Evolutionary conservation across 208 protist species (phyloP).

Genomic region (Trypanosoma caninum): DNA sequence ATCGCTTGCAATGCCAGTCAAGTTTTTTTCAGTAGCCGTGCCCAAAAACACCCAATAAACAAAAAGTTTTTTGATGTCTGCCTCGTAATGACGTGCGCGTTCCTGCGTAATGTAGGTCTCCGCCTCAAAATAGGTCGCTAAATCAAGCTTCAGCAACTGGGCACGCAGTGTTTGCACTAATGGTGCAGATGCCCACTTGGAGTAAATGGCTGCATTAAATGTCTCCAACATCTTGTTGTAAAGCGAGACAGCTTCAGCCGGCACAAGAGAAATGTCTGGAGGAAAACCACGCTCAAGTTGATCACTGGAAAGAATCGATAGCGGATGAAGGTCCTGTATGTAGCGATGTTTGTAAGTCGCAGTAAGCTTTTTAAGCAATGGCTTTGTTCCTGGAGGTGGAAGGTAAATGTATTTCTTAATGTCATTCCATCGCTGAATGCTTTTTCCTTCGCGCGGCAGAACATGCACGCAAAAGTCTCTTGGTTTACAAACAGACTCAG

Average conservation of each 20-base stretch:
- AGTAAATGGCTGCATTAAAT: conserved; percentile 41
- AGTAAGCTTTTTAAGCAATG: conserved; percentile 65
- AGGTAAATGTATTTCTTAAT: conserved; percentile 91
- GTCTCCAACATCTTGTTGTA: conserved; percentile 57
- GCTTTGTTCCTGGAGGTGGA: conserved; percentile 47
- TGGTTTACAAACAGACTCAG: conserved; percentile 15
- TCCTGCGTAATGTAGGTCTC: conserved; percentile 84
- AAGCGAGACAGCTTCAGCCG: conserved; percentile 85
- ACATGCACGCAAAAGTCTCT: conserved; percentile 79
- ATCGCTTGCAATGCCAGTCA: conserved; percentile 31
- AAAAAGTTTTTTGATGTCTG: conserved; percentile 78
- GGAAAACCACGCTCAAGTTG: conserved; percentile 81
- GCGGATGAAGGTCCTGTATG: conserved; percentile 83
- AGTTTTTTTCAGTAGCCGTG: conserved; percentile 35
- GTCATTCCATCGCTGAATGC: conserved; percentile 90
- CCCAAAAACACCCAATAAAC: conserved; percentile 73
- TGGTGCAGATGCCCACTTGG: conserved; percentile 41
- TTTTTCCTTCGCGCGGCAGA: conserved; percentile 56
- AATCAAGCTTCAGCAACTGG: conserved; percentile 50
- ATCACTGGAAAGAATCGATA: conserved; percentile 83
- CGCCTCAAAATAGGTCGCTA: conserved; percentile 77
- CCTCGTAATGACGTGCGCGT: conserved; percentile 80
- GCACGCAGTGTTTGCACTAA: conserved; percentile 39
- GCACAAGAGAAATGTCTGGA: conserved; percentile 84
- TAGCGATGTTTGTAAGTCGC: conserved; percentile 50